These are phyloP conservation scores for Amanita phalloides DNA, from an alignment of 768 basidiomycete species.

Conservation along the genomic window DNA sequence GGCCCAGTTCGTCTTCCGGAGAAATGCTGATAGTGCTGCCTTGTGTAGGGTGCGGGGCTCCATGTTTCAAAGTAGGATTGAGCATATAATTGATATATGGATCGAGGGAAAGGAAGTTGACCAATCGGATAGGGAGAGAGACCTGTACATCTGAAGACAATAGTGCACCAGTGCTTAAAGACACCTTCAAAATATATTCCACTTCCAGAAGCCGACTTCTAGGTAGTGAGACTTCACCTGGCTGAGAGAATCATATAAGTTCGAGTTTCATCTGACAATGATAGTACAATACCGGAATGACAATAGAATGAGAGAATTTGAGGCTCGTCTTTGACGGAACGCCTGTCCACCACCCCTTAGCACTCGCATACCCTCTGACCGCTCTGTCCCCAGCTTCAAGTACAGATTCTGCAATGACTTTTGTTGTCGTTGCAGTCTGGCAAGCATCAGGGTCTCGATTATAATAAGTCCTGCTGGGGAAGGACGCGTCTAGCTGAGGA, in stretches of 20 bases:
- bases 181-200: conserved; percentile 58
- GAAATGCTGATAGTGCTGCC: background rate
- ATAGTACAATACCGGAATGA: conserved; percentile 57
- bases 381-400: conserved; percentile 59
- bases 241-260: conserved; percentile 25
- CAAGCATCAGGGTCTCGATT: conserved; percentile 46
- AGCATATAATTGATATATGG: conserved; percentile 42
- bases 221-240: conserved; percentile 57
- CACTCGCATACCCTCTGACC: conserved; percentile 61
- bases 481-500: conserved; percentile 22
- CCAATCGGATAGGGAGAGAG: conserved; percentile 62
- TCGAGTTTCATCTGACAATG: background rate
- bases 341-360: conserved; percentile 87
- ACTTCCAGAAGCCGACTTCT: conserved; percentile 70
- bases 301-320: conserved; percentile 59
- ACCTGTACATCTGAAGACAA: conserved; percentile 55
- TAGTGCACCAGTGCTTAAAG: conserved; percentile 43
- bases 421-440: conserved; percentile 48
- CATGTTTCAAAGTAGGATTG: conserved; percentile 1
- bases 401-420: conserved; percentile 52
- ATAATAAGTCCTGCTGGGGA: background rate
- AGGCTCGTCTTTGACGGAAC: conserved; percentile 49
- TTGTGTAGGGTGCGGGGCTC: background rate
- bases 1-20: background rate
- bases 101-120: conserved; percentile 83